Evolutionary conservation across 805 yeast species (phyloP).

Genomic region (Metschnikowia matae): DNA sequence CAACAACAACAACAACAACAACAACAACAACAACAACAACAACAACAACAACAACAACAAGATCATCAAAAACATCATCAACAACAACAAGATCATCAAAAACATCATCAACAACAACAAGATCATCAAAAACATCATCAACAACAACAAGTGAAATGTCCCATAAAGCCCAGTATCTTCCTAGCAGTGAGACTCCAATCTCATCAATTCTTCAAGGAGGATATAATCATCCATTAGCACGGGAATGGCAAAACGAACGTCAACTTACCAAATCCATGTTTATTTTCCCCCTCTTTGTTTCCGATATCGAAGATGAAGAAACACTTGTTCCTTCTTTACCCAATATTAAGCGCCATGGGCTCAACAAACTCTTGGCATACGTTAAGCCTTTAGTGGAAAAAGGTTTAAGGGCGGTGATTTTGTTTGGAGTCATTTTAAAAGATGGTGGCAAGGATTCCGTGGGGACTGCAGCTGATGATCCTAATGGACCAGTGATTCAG

Average conservation of each 20-base stretch:
- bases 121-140: no score
- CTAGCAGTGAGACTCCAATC: constrained; percentile 50
- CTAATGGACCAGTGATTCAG: constrained; percentile 88
- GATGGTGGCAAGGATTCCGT: constrained; percentile 71
- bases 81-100: no score
- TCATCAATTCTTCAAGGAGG: constrained; percentile 89
- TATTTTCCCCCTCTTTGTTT: constrained; percentile 85
- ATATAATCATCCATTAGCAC: constrained; percentile 80
- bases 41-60: no score
- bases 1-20: no score
- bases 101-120: no score
- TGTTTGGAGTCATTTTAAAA: constrained; percentile 86
- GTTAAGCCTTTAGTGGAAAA: constrained; percentile 66
- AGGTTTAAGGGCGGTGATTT: constrained; percentile 80
- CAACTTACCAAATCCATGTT: constrained; percentile 84
- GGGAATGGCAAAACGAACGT: constrained; percentile 89
- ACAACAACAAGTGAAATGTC: constrained; percentile 34
- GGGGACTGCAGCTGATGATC: constrained; percentile 93
- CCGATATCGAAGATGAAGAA: constrained; percentile 80
- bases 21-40: no score
- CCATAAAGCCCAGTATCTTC: constrained; percentile 70
- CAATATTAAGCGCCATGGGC: constrained; percentile 81
- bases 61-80: no score
- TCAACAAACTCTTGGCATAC: constrained; percentile 71
- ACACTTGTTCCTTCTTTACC: constrained; percentile 74